These are phyloP conservation scores for Colletotrichum agaves DNA, from an alignment of 2,329 filamentous ascomycete species.

Conservation along the genomic window DNA sequence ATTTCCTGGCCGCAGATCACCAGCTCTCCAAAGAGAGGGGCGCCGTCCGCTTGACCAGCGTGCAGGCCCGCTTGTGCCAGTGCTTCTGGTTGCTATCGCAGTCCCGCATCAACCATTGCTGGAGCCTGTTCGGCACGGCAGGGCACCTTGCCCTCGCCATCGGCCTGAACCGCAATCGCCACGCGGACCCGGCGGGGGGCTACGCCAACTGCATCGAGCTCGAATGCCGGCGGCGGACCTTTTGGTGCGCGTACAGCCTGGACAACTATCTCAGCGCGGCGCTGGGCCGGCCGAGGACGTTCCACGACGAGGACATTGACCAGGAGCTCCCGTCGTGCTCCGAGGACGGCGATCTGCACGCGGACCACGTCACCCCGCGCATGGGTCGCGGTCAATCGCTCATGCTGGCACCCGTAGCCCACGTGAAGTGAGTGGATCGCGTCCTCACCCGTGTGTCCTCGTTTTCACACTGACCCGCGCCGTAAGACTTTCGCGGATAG, in stretches of 20 bases:
- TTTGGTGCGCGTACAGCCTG: constrained; percentile 73
- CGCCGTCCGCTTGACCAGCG: constrained; percentile 50
- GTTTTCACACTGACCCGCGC: not conserved
- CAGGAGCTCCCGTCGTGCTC: constrained; percentile 66
- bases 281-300: constrained; percentile 68
- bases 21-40: constrained; percentile 53
- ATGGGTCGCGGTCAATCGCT: constrained; percentile 40
- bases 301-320: constrained; percentile 74
- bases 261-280: constrained; percentile 73
- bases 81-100: constrained; percentile 56
- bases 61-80: constrained; percentile 54
- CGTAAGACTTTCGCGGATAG: constrained; percentile 47
- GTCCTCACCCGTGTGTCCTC: not conserved
- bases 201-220: constrained; percentile 47
- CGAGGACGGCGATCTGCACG: constrained; percentile 55
- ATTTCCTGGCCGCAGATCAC: constrained; percentile 50
- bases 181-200: constrained; percentile 38
- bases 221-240: constrained; percentile 57
- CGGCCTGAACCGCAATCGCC: constrained; percentile 51
- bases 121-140: constrained; percentile 57
- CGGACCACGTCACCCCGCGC: constrained; percentile 32
- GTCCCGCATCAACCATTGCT: constrained; percentile 59
- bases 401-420: constrained; percentile 50
- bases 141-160: constrained; percentile 52
- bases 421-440: constrained; percentile 45